These are phyloP conservation scores for Colletotrichum theobromicola DNA, from an alignment of 2,329 filamentous ascomycete species.

Conservation along the genomic window DNA sequence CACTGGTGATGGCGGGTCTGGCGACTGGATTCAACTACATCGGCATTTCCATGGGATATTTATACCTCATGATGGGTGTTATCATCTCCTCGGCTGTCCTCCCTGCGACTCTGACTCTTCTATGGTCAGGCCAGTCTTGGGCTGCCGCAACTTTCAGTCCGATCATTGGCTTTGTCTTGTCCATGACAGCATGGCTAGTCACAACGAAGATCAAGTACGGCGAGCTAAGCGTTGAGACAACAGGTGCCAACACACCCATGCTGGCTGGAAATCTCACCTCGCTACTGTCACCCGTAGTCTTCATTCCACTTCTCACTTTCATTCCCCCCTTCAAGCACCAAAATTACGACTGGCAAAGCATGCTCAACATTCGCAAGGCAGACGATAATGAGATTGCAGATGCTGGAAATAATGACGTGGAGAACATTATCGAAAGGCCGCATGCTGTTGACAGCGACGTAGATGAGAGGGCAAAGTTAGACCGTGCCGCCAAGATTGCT, in stretches of 20 bases:
- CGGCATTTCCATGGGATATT: slow-evolving; percentile 78
- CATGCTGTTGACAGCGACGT: slow-evolving; percentile 22
- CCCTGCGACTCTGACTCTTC: slow-evolving; percentile 74
- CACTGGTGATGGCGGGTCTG: slow-evolving; percentile 76
- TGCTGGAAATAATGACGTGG: slow-evolving; percentile 67
- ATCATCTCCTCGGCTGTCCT: slow-evolving; percentile 81
- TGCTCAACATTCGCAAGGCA: slow-evolving; percentile 73
- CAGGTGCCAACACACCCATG: slow-evolving; percentile 81
- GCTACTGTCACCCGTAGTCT: slow-evolving; percentile 72
- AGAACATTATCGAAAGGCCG: slow-evolving; percentile 57
- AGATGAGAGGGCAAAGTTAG: slow-evolving; percentile 47
- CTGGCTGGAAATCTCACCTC: slow-evolving; percentile 80
- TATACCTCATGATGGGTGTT: slow-evolving; percentile 84
- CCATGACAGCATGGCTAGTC: slow-evolving; percentile 79
- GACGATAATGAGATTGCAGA: slow-evolving; percentile 74
- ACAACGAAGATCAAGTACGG: slow-evolving; percentile 74
- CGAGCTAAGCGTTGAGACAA: slow-evolving; percentile 68
- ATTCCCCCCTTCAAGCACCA: slow-evolving; percentile 45
- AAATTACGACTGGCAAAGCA: slow-evolving; percentile 80
- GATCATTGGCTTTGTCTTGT: slow-evolving; percentile 69
- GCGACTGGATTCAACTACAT: slow-evolving; percentile 71
- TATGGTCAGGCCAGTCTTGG: slow-evolving; percentile 69
- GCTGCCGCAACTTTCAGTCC: slow-evolving; percentile 72
- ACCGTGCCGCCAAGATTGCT: slow-evolving; percentile 49
- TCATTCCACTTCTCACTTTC: slow-evolving; percentile 73